These are phyloP conservation scores for Termitomyces sp. DNA, from an alignment of 768 basidiomycete species.

Conservation along the genomic window DNA sequence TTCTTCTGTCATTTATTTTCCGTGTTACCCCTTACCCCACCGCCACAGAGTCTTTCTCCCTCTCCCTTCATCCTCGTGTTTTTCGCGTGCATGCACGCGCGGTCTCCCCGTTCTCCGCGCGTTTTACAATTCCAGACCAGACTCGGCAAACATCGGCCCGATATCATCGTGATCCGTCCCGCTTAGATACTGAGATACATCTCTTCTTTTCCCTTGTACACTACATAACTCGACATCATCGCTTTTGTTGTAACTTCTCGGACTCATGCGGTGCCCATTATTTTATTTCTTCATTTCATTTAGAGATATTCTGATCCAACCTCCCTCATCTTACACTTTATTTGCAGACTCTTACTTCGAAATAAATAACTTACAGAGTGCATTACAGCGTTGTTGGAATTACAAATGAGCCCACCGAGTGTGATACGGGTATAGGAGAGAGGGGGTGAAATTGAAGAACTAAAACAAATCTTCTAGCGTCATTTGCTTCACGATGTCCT, in stretches of 20 bases:
- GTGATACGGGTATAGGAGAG: constrained; percentile 4
- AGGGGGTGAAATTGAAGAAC: neutral
- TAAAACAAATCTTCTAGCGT: constrained; percentile 91
- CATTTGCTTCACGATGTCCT: constrained; percentile 99
- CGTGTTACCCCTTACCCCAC: constrained; percentile 3
- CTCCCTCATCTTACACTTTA: neutral
- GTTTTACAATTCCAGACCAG: neutral
- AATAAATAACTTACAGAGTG: constrained; percentile 6
- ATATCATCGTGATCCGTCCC: constrained; percentile 4
- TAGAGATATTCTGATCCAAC: neutral
- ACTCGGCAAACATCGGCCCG: constrained; percentile 10
- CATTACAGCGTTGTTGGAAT: constrained; percentile 6
- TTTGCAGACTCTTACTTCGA: neutral
- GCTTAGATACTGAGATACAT: constrained; percentile 5
- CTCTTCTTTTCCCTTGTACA: neutral
- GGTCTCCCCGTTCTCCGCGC: neutral
- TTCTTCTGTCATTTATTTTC: constrained; percentile 9
- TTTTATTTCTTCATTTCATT: neutral
- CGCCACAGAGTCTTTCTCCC: neutral
- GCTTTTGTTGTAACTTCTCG: constrained; percentile 6
- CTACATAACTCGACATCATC: neutral
- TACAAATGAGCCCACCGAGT: neutral
- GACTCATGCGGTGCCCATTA: constrained; percentile 1
- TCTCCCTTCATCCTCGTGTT: constrained; percentile 3
- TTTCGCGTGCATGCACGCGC: neutral